Evolutionary conservation across 2,329 filamentous ascomycete genomes (phyloP), one percentile per base, ranked within the genome.

Genomic region (Sordariomycetes sp.): DNA sequence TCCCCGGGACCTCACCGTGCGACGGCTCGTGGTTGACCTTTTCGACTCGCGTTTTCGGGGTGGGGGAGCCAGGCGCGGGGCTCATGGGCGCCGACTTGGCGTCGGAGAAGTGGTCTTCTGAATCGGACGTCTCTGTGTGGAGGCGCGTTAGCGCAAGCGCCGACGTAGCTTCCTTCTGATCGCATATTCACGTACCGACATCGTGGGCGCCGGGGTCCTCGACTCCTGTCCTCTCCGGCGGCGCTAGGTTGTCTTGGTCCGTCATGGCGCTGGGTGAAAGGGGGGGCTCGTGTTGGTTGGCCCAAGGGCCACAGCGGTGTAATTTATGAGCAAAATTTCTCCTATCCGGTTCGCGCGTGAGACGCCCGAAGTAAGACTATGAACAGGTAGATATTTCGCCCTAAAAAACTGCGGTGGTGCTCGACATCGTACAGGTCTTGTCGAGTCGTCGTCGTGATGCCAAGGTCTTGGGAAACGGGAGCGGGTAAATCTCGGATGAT

Each of bases 41-140:
- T 65, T 84, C 80, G 36, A 84, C 75, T 57, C 79, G 70, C 25
- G 79, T 82, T 60, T 72, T 76, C n/a, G 80, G 82, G 57, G 83
- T 76, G 22, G 80, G 78, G 15, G 78, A 79, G 60, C 66, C 68
- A 48, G 68, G 64, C 6, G 68, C 70, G 10, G 70, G 73, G 65
- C 69, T 78, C 62, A 64, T 69, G 59, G 65, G 73, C 58, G 69
- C 76, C 36, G 81, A 84, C 57, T 79, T 79, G 36, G 84, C 83
- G 66, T 87, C 84, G 55, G 80, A 85, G 68, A 85, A 87, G 69
- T 86, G 84, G 62, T 87, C 84, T 52, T 86, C 84, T 32, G 81
- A 85, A 61, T 86, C 84, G 54, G 82, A 84, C 34, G 73, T 74
- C 59, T 79, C 78, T 52, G 25, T 39, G n/a, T n/a, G n/a, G 17